Evolutionary conservation across 345 rosid species (phyloP).

Genomic region (Cardamine chenopodiifolia): DNA sequence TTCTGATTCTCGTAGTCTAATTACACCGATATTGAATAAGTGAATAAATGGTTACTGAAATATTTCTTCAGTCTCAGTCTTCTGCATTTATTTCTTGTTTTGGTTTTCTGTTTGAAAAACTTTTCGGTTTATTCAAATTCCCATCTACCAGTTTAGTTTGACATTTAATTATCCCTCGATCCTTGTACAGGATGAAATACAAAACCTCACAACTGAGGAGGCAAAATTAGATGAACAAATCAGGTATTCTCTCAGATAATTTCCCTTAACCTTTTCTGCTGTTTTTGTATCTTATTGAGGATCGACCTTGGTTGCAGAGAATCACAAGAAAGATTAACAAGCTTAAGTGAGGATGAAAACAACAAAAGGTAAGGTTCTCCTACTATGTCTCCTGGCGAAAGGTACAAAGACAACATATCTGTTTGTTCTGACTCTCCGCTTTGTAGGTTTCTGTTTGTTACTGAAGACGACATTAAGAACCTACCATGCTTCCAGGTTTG

Average conservation of each 20-base stretch:
- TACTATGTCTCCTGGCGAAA: conserved; percentile 15
- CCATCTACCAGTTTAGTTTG: conserved; percentile 17
- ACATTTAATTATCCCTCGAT: conserved; percentile 2
- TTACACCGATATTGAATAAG: conserved; percentile 8
- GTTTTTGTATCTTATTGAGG: conserved; percentile 40
- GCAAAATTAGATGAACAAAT: conserved; percentile 49
- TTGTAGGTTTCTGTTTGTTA: conserved; percentile 90
- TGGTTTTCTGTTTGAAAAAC: conserved; percentile 1
- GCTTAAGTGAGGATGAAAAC: conserved; percentile 85
- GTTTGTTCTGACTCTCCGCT: conserved; percentile 36
- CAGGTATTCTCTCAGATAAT: conserved; percentile 30
- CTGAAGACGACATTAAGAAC: conserved; percentile 93
- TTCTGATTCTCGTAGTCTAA: conserved; percentile 16
- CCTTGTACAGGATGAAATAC: conserved; percentile 70
- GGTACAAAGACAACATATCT: neutral
- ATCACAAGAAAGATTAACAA: conserved; percentile 84
- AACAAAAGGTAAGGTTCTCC: conserved; percentile 64
- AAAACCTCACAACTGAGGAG: conserved; percentile 70
- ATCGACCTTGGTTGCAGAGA: conserved; percentile 58
- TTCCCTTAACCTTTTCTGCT: conserved; percentile 6
- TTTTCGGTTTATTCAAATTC: neutral
- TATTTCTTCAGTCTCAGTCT: conserved; percentile 4
- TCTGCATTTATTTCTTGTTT: conserved; percentile 23
- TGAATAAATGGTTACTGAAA: neutral
- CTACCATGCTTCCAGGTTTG: conserved; percentile 89